These are phyloP conservation scores for Xylaria digitata DNA, from an alignment of 2,329 filamentous ascomycete species.

Conservation along the genomic window DNA sequence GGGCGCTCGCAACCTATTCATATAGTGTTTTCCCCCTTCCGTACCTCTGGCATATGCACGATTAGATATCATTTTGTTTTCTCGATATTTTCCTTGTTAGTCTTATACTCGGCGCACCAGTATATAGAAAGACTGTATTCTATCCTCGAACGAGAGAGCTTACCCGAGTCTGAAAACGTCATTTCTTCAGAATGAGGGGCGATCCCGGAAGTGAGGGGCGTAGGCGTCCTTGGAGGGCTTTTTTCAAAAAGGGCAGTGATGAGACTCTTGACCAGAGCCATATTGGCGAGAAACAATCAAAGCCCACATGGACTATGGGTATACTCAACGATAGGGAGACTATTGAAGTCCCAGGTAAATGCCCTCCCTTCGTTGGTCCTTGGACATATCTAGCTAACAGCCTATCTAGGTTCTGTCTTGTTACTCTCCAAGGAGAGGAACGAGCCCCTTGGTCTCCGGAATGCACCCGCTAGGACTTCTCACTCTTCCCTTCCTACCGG, in stretches of 20 bases:
- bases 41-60: neutral
- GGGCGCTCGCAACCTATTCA: neutral
- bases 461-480: slow-evolving; percentile 67
- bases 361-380: neutral
- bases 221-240: slow-evolving; percentile 37
- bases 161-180: neutral
- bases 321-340: slow-evolving; percentile 84
- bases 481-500: slow-evolving; percentile 67
- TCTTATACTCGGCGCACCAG: neutral
- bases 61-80: neutral
- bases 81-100: neutral
- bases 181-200: slow-evolving; percentile 36
- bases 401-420: slow-evolving; percentile 65
- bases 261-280: slow-evolving; percentile 26
- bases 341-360: slow-evolving; percentile 85
- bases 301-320: slow-evolving; percentile 71
- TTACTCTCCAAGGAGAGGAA: slow-evolving; percentile 67
- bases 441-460: slow-evolving; percentile 68
- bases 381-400: slow-evolving; percentile 24
- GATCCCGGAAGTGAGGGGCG: slow-evolving; percentile 29
- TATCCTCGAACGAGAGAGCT: neutral
- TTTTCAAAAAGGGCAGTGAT: slow-evolving; percentile 38
- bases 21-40: neutral
- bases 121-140: neutral
- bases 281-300: slow-evolving; percentile 31